phyloP scores from a whole-genome alignment of 2,329 filamentous ascomycete genomes.

The Aureobasidium lini region DNA sequence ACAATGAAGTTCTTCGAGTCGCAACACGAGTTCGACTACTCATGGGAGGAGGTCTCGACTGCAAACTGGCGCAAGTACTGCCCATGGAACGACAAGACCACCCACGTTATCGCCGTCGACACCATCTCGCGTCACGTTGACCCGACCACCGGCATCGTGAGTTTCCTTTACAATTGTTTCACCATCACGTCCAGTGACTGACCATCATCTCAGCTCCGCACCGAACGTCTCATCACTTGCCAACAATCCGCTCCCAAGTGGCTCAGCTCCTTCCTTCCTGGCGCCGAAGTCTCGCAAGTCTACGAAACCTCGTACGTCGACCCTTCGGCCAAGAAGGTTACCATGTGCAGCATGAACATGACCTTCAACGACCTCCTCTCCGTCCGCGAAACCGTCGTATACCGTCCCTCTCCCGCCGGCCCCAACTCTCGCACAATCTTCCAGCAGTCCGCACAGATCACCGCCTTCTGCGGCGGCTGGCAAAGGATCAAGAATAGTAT shows the following conservation, averaged over 20 bases:
- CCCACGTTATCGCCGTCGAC: conserved; percentile 92
- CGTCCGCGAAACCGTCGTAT: conserved; percentile 88
- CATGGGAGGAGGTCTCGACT: conserved; percentile 95
- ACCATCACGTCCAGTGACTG: conserved; percentile 7
- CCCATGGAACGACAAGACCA: conserved; percentile 98
- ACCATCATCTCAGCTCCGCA: conserved; percentile 48
- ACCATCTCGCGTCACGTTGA: conserved; percentile 70
- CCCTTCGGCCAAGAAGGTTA: conserved; percentile 73
- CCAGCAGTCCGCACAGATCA: conserved; percentile 83
- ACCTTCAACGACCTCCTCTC: conserved; percentile 86
- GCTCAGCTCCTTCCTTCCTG: conserved; percentile 73
- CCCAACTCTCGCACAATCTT: conserved; percentile 64
- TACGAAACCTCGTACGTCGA: conserved; percentile 97
- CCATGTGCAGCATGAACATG: conserved; percentile 93
- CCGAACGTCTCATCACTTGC: conserved; percentile 61
- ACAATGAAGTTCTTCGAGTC: conserved; percentile 94
- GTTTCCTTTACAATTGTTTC: conserved; percentile 25
- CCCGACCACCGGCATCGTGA: conserved; percentile 57
- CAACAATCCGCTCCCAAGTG: conserved; percentile 65
- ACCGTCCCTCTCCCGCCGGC: conserved; percentile 51
- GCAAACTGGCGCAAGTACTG: conserved; percentile 99
- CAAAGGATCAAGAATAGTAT: conserved; percentile 95
- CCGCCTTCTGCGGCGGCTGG: conserved; percentile 91
- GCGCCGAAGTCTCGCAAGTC: conserved; percentile 74
- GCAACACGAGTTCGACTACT: conserved; percentile 86